Conservation (phyloP, 2,329 filamentous ascomycete species). For the Aspergillus ibericus region DNA sequence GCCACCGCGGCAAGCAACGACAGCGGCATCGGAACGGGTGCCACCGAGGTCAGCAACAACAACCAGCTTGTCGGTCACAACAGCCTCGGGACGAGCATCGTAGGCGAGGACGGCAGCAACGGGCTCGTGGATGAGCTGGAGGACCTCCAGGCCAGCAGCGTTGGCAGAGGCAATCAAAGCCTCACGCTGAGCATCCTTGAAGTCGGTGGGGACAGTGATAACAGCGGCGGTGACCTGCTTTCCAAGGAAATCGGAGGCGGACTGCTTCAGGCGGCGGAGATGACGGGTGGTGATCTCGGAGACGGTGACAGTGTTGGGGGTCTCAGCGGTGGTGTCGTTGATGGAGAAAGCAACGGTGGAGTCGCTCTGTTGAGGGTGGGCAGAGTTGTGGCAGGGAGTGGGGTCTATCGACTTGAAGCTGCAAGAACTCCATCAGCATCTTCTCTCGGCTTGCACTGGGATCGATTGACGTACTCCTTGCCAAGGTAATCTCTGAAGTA, state of each 20-base stretch:
- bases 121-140: constrained; percentile 91
- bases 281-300: constrained; percentile 83
- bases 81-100: constrained; percentile 76
- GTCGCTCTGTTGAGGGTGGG: constrained; percentile 76
- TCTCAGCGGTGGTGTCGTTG: constrained; percentile 69
- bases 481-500: constrained; percentile 96
- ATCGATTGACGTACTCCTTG: constrained; percentile 65
- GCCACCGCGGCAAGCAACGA: constrained; percentile 86
- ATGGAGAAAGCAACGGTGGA: constrained; percentile 78
- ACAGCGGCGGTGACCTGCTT: constrained; percentile 94
- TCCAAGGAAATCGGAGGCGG: constrained; percentile 88
- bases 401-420: constrained; percentile 94
- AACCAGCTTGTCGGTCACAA: constrained; percentile 79
- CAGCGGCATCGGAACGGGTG: constrained; percentile 85
- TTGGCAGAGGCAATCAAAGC: constrained; percentile 76
- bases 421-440: constrained; percentile 13
- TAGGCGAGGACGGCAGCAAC: constrained; percentile 87
- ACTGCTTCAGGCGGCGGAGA: constrained; percentile 74
- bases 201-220: constrained; percentile 91
- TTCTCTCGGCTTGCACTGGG: not conserved
- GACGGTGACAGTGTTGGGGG: constrained; percentile 69
- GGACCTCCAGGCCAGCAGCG: constrained; percentile 78
- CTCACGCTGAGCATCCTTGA: constrained; percentile 79
- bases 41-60: constrained; percentile 92
- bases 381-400: constrained; percentile 88